These are phyloP conservation scores for Epichloe sibirici DNA, from an alignment of 2,329 filamentous ascomycete species.

Conservation along the genomic window DNA sequence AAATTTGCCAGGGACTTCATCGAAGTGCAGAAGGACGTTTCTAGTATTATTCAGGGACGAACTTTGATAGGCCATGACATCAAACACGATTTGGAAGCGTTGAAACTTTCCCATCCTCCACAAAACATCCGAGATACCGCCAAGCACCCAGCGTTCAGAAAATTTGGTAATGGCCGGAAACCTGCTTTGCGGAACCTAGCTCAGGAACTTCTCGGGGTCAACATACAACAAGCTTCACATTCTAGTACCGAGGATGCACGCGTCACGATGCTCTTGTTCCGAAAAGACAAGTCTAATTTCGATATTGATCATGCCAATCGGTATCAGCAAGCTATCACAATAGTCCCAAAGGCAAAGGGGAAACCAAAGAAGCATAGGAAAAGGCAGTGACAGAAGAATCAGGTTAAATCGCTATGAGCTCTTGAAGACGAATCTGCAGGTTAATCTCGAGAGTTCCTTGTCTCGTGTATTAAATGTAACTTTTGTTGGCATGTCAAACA, in stretches of 20 bases:
- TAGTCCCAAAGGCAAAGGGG: constrained; percentile 17
- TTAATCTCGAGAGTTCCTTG: background rate
- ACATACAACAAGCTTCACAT: constrained; percentile 52
- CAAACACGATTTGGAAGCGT: constrained; percentile 62
- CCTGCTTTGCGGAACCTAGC: constrained; percentile 52
- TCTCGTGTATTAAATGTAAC: background rate
- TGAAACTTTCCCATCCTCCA: constrained; percentile 68
- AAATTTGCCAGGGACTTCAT: constrained; percentile 56
- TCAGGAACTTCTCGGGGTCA: constrained; percentile 42
- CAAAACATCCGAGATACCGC: constrained; percentile 77
- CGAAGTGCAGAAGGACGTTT: constrained; percentile 63
- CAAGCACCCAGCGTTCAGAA: constrained; percentile 61
- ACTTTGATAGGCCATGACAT: constrained; percentile 78
- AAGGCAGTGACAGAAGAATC: background rate
- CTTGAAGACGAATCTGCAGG: background rate
- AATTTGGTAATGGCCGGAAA: constrained; percentile 53
- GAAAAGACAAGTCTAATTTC: constrained; percentile 71
- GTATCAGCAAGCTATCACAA: constrained; percentile 30
- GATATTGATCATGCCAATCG: constrained; percentile 66
- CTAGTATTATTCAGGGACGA: constrained; percentile 53
- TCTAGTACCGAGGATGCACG: constrained; percentile 70
- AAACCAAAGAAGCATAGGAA: constrained; percentile 22
- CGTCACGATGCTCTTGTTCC: constrained; percentile 81
- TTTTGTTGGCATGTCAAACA: background rate
- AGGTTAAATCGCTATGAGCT: background rate